phyloP scores from a whole-genome alignment of 371 early-diverging fungal genomes.

The Chytridiales sp. region DNA sequence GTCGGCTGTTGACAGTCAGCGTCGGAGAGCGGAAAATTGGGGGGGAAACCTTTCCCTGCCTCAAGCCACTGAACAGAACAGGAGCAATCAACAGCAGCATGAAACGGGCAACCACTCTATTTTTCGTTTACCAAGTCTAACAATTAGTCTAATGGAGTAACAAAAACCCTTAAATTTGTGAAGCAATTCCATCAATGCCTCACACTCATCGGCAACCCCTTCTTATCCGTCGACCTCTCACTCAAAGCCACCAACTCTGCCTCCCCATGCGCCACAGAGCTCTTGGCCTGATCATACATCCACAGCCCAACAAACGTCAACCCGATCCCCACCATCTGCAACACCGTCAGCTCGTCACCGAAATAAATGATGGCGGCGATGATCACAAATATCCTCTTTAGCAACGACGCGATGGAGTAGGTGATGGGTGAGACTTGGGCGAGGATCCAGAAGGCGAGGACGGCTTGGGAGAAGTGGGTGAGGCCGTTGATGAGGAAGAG shows the following conservation, averaged over 20 bases:
- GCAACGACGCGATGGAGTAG: constrained; percentile 81
- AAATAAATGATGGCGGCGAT: constrained; percentile 82
- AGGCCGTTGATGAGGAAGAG: constrained; percentile 76
- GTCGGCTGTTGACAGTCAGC: too few species aligned
- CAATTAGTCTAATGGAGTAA: too few species aligned
- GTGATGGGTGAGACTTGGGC: constrained; percentile 80
- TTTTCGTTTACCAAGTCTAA: too few species aligned
- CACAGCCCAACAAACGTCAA: constrained; percentile 82
- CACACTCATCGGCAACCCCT: constrained; percentile 12
- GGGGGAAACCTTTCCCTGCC: too few species aligned
- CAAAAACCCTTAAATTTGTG: too few species aligned
- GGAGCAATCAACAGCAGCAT: too few species aligned
- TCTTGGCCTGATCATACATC: constrained; percentile 79
- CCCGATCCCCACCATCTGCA: constrained; percentile 73
- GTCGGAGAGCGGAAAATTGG: too few species aligned
- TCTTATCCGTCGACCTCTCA: not conserved
- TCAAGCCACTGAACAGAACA: too few species aligned
- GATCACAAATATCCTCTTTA: constrained; percentile 90
- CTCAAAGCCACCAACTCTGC: constrained; percentile 18
- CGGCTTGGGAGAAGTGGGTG: constrained; percentile 75
- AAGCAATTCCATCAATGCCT: too few species aligned
- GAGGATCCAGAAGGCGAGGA: constrained; percentile 79
- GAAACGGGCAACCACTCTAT: too few species aligned
- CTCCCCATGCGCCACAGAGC: constrained; percentile 35
- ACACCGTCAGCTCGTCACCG: constrained; percentile 63